Percentiles rank a stretch among this genome's conserved stretches.
Evolutionary conservation across 2,329 filamentous ascomycete genomes (phyloP).

Genomic region (Diplodia seriata): DNA sequence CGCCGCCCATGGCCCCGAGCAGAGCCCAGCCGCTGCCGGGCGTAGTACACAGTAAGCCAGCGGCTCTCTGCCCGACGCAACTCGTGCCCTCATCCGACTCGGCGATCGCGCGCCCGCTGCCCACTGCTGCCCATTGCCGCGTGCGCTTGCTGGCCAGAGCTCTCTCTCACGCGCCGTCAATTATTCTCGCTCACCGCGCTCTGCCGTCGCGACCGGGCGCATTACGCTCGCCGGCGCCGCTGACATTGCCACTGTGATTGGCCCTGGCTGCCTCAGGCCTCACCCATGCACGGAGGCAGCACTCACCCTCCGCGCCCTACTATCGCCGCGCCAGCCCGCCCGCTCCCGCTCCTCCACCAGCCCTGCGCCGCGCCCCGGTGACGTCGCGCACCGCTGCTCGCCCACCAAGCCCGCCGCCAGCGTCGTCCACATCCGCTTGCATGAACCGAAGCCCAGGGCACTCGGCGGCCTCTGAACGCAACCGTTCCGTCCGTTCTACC

Average conservation of each 20-base stretch:
- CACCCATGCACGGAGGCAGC: constrained; percentile 19
- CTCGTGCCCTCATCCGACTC: constrained; percentile 26
- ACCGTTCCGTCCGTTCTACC: constrained; percentile 9
- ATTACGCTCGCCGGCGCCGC: background rate
- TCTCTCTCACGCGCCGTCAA: background rate
- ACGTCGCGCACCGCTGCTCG: constrained; percentile 16
- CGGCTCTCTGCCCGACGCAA: constrained; percentile 27
- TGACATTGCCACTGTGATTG: background rate
- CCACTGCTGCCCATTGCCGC: constrained; percentile 11
- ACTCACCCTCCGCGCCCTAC: background rate
- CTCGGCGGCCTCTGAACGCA: constrained; percentile 24
- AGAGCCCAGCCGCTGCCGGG: constrained; percentile 15
- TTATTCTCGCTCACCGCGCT: constrained; percentile 19
- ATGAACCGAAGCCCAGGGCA: constrained; percentile 28
- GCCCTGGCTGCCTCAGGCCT: constrained; percentile 12
- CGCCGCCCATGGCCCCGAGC: constrained; percentile 23
- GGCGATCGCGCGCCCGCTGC: constrained; percentile 24
- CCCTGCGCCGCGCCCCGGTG: constrained; percentile 13
- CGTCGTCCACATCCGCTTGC: constrained; percentile 7
- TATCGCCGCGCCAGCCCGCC: constrained; percentile 20
- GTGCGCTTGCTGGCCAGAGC: constrained; percentile 14
- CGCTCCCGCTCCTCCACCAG: constrained; percentile 23
- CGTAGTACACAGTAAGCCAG: constrained; percentile 2
- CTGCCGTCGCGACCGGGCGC: background rate
- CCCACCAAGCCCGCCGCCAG: background rate